phyloP scores from a whole-genome alignment of 179 eudicot genomes.

The Beta lomatogona region DNA sequence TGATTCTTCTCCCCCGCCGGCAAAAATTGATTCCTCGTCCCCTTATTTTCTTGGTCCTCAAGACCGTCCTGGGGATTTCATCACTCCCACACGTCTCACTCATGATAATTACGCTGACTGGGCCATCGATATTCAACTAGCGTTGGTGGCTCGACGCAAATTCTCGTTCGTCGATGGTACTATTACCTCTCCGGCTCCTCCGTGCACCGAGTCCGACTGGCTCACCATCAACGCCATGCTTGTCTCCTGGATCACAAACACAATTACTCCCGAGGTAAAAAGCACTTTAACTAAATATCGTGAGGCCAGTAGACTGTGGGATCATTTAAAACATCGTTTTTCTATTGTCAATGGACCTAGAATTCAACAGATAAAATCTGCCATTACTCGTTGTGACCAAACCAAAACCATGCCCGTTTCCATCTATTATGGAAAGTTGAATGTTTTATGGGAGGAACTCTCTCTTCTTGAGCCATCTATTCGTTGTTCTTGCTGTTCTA shows the following conservation, averaged over 20 bases:
- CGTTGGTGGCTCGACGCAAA: not conserved
- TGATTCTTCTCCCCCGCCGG: not conserved
- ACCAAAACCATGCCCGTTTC: not conserved
- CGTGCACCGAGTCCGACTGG: constrained; percentile 2
- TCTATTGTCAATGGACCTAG: not conserved
- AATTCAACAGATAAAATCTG: not conserved
- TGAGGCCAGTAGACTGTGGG: not conserved
- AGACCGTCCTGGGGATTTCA: constrained; percentile 15
- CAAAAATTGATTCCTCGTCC: not conserved
- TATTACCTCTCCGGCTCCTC: not conserved
- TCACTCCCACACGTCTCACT: not conserved
- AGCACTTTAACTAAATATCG: not conserved
- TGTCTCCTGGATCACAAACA: constrained; percentile 2
- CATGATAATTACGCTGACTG: constrained; percentile 16
- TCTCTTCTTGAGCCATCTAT: not conserved
- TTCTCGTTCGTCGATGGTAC: constrained; percentile 15
- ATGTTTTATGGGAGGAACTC: not conserved
- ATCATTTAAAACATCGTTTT: not conserved
- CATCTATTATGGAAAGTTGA: not conserved
- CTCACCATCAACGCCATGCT: not conserved
- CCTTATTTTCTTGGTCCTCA: constrained; percentile 16
- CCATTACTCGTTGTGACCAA: not conserved
- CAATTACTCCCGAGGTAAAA: not conserved
- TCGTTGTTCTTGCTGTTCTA: not conserved
- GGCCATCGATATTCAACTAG: not conserved